A percentile compares a stretch with the other conserved stretches of the same genome.
Conservation (phyloP, 1,284 basidiomycete genomes). For the Apiotrichum sp. region DNA sequence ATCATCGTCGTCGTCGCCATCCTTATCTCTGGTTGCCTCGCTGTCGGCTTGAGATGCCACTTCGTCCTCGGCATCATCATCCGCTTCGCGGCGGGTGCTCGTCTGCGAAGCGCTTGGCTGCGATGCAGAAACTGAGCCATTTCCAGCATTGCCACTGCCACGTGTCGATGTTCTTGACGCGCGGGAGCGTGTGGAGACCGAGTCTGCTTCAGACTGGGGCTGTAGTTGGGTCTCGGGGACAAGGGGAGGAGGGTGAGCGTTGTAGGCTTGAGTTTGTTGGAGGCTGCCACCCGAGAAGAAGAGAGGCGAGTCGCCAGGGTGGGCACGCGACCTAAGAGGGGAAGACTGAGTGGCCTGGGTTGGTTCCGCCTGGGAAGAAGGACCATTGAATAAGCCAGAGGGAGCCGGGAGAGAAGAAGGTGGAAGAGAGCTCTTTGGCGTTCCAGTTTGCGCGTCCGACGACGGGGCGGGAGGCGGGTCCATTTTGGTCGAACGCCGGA, state of each 20-base stretch:
- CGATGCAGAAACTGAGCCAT: neutral
- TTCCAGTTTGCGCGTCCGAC: neutral
- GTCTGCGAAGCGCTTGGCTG: neutral
- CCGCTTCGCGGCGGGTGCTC: neutral
- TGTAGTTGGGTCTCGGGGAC: constrained; percentile 17
- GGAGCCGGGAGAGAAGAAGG: neutral
- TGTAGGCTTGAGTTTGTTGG: constrained; percentile 25
- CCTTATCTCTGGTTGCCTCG: neutral
- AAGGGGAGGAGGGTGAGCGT: constrained; percentile 18
- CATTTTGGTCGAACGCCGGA: neutral
- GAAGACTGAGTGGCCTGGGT: constrained; percentile 17
- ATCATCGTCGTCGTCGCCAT: too few relatives aligned
- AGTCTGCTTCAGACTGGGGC: constrained; percentile 1
- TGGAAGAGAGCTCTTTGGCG: neutral
- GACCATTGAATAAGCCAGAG: neutral
- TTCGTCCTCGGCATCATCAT: neutral
- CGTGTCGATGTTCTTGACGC: too few relatives aligned
- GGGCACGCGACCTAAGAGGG: constrained; percentile 2
- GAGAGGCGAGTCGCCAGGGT: constrained; percentile 13
- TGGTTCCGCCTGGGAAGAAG: neutral
- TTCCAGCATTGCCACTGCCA: neutral
- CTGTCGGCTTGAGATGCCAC: neutral
- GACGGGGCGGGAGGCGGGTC: neutral
- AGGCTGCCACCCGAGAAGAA: constrained; percentile 30
- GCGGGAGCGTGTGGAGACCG: neutral